These are phyloP conservation scores for Boletus smithii DNA, from an alignment of 1,284 basidiomycete genomes.

Conservation along the genomic window DNA sequence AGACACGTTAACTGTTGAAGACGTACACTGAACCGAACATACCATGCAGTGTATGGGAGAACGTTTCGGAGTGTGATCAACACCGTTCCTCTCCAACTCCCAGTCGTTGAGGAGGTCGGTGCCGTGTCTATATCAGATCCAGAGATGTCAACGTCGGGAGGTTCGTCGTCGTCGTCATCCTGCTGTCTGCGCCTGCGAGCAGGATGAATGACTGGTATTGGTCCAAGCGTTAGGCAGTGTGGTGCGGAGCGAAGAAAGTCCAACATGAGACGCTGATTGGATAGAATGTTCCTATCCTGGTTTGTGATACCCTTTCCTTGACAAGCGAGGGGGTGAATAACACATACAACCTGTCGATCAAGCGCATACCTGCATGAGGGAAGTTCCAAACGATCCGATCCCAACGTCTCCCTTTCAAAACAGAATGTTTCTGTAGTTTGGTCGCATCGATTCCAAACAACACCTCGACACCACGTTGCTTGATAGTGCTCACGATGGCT, in stretches of 20 bases:
- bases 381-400: constrained; percentile 94
- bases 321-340: constrained; percentile 9
- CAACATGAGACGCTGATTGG: constrained; percentile 87
- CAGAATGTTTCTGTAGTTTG: constrained; percentile 58
- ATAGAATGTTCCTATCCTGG: constrained; percentile 89
- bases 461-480: constrained; percentile 64
- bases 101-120: neutral
- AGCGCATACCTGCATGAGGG: constrained; percentile 79
- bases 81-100: constrained; percentile 54
- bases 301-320: constrained; percentile 91
- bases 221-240: constrained; percentile 59
- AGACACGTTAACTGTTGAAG: constrained; percentile 3
- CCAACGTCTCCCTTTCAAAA: constrained; percentile 59
- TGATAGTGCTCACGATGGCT: constrained; percentile 57
- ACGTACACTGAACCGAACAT: constrained; percentile 21
- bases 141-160: constrained; percentile 25
- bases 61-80: constrained; percentile 88
- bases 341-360: neutral
- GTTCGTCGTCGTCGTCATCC: constrained; percentile 44
- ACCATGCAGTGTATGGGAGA: constrained; percentile 88
- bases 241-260: constrained; percentile 79
- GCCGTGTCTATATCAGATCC: constrained; percentile 27
- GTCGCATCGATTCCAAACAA: constrained; percentile 87
- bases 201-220: constrained; percentile 43
- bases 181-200: constrained; percentile 45